Percentiles rank a stretch among this genome's conserved stretches.
phyloP scores from a whole-genome alignment of 371 early-diverging fungal species.

The Dinochytrium kinnereticum region DNA sequence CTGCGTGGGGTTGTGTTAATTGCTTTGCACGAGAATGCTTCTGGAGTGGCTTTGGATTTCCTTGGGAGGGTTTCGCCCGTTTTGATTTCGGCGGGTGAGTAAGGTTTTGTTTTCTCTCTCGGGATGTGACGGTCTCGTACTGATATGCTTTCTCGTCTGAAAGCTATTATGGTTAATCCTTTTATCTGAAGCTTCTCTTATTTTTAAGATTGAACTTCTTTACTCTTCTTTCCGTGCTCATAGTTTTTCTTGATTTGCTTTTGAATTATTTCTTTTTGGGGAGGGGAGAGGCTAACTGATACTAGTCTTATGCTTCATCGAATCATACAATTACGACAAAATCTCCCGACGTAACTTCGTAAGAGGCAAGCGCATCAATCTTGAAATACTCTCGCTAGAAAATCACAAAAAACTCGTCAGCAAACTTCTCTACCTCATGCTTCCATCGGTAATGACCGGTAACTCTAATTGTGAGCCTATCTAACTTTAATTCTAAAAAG shows the following conservation, averaged over 20 bases:
- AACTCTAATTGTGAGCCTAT: too few species aligned
- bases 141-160: too few species aligned
- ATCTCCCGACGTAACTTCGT: background rate
- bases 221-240: background rate
- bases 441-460: conserved; percentile 1
- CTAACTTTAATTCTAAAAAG: background rate
- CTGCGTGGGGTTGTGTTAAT: background rate
- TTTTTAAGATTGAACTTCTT: too few species aligned
- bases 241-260: background rate
- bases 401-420: background rate
- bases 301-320: background rate
- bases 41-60: background rate
- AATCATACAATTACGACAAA: background rate
- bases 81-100: background rate
- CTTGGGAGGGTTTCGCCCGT: background rate
- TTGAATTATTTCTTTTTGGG: background rate
- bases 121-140: too few species aligned
- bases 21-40: background rate
- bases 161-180: too few species aligned
- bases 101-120: too few species aligned
- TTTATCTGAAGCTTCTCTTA: background rate
- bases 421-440: background rate
- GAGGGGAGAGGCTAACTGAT: too few species aligned
- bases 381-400: background rate
- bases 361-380: background rate